Conservation (phyloP, 164 flowering plant genomes). For the Akebia trifoliata region DNA sequence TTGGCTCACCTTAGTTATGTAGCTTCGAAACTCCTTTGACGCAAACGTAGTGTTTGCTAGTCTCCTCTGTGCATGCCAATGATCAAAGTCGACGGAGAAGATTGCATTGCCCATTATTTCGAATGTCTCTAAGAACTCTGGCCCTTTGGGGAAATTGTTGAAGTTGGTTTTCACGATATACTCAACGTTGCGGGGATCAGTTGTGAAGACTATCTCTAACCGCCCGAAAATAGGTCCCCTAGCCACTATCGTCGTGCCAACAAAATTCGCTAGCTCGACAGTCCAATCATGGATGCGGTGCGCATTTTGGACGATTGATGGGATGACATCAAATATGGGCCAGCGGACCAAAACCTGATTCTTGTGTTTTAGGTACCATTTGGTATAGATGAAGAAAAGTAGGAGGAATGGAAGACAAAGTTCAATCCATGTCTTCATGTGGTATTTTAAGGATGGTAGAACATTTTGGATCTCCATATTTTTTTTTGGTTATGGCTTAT, state of each 20-base stretch:
- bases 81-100: slow-evolving; percentile 7
- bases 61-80: slow-evolving; percentile 14
- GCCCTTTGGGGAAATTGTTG: slow-evolving; percentile 14
- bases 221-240: slow-evolving; percentile 3
- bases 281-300: slow-evolving; percentile 9
- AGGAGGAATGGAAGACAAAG: slow-evolving; percentile 4
- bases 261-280: slow-evolving; percentile 3
- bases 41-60: slow-evolving; percentile 4
- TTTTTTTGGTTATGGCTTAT: no score
- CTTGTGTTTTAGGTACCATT: slow-evolving; percentile 8
- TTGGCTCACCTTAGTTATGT: not conserved
- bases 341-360: slow-evolving; percentile 9
- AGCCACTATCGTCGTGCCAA: slow-evolving; percentile 1
- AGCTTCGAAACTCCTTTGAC: slow-evolving; percentile 6
- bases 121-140: slow-evolving; percentile 2
- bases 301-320: slow-evolving; percentile 5
- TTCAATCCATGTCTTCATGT: slow-evolving; percentile 6
- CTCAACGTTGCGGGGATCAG: slow-evolving; percentile 9
- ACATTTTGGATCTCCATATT: no score
- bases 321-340: slow-evolving; percentile 11
- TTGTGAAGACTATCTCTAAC: slow-evolving; percentile 6
- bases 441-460: no score
- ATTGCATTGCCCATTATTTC: slow-evolving; percentile 10
- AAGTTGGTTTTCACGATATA: slow-evolving; percentile 15
- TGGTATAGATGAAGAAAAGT: slow-evolving; percentile 6